A percentile compares a stretch with the other conserved stretches of the same genome.
These are phyloP conservation scores for Davidsoniella virescens DNA, from an alignment of 2,329 filamentous ascomycete genomes.

Conservation along the genomic window DNA sequence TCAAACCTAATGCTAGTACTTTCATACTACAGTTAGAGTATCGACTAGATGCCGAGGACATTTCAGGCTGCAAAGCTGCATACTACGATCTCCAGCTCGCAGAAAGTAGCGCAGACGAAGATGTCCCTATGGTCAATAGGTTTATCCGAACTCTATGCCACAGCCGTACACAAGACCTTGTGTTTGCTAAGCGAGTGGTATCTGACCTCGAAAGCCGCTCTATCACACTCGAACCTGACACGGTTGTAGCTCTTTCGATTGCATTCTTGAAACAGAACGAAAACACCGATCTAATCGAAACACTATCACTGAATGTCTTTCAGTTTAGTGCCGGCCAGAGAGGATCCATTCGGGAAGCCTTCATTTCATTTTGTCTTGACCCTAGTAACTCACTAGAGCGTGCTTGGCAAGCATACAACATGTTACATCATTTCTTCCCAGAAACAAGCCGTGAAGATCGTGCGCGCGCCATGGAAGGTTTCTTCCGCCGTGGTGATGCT, in stretches of 20 bases:
- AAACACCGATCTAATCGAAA: constrained; percentile 61
- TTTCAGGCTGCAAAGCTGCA: constrained; percentile 50
- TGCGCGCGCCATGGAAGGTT: constrained; percentile 60
- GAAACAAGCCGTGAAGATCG: constrained; percentile 51
- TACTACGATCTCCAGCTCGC: constrained; percentile 44
- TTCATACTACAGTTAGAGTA: constrained; percentile 62
- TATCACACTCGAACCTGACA: constrained; percentile 54
- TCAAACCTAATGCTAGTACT: constrained; percentile 53
- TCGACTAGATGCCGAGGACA: constrained; percentile 53
- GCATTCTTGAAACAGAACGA: constrained; percentile 63
- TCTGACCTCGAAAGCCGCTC: constrained; percentile 56
- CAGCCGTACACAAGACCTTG: constrained; percentile 44
- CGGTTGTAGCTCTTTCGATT: constrained; percentile 55
- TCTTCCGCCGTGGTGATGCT: constrained; percentile 59
- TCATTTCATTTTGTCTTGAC: constrained; percentile 54
- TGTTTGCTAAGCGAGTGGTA: constrained; percentile 55
- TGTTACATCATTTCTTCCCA: constrained; percentile 47
- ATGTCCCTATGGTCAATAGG: constrained; percentile 49
- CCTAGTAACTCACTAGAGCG: constrained; percentile 42
- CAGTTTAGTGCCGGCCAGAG: constrained; percentile 57
- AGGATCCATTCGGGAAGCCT: constrained; percentile 43
- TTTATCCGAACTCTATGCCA: constrained; percentile 55
- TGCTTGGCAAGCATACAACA: constrained; percentile 48
- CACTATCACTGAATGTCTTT: constrained; percentile 59
- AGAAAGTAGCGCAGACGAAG: constrained; percentile 37